These are phyloP conservation scores for Coffea humblotiana DNA, from an alignment of 305 asterid species.

Conservation along the genomic window DNA sequence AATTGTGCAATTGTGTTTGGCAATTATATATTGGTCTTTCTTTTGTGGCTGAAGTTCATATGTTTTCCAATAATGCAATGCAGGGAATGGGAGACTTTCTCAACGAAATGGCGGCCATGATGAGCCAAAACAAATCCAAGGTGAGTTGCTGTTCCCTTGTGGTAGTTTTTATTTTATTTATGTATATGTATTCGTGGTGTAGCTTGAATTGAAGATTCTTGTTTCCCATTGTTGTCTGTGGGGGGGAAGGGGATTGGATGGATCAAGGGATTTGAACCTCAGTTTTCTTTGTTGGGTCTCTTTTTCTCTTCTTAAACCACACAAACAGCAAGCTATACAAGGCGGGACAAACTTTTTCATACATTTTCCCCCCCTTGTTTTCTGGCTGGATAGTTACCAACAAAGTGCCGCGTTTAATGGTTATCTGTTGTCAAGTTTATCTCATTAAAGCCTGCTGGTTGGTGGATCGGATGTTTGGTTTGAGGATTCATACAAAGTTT, in stretches of 20 bases:
- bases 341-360: no score
- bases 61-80: constrained; percentile 15
- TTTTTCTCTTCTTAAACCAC: neutral
- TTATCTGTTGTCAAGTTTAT: neutral
- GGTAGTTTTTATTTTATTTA: neutral
- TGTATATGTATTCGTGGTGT: neutral
- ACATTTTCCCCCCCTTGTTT: no score
- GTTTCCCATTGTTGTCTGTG: neutral
- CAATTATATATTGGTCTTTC: neutral
- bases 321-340: no score
- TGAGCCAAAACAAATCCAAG: constrained; percentile 54
- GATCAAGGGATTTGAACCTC: neutral
- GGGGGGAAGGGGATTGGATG: neutral
- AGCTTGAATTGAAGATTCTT: neutral
- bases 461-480: neutral
- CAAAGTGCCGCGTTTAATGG: neutral
- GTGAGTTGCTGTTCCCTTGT: constrained; percentile 44
- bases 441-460: neutral
- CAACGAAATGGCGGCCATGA: constrained; percentile 84
- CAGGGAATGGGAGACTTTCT: constrained; percentile 95
- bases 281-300: neutral
- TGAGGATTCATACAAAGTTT: neutral
- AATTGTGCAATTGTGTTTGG: neutral
- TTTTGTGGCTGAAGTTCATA: neutral
- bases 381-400: no score